Evolutionary conservation across 2,329 filamentous ascomycete species (phyloP).

Genomic region (Alternaria hordeiaustralica): DNA sequence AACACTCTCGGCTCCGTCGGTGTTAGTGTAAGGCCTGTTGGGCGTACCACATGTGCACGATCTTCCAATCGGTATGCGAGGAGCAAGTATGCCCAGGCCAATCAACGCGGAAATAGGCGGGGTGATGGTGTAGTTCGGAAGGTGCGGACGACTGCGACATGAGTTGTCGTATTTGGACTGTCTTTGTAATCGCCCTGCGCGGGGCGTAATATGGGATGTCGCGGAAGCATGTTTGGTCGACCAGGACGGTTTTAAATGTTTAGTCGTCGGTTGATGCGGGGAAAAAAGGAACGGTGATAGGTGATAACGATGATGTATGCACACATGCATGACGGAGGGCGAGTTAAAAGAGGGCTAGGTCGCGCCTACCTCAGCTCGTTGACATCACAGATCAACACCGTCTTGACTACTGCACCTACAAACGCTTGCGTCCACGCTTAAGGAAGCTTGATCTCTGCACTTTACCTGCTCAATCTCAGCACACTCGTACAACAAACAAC

Average conservation of each 20-base stretch:
- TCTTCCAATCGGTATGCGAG: background rate
- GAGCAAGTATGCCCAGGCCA: background rate
- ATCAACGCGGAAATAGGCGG: background rate
- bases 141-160: background rate
- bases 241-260: background rate
- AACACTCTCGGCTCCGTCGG: background rate
- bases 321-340: background rate
- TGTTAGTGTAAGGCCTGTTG: background rate
- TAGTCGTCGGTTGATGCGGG: background rate
- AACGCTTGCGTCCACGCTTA: background rate
- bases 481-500: background rate
- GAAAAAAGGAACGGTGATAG: background rate
- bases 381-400: background rate
- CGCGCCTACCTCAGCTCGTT: background rate
- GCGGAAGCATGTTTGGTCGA: background rate
- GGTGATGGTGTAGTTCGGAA: background rate
- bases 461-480: background rate
- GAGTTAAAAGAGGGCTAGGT: background rate
- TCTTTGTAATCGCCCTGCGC: background rate
- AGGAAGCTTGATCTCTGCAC: background rate
- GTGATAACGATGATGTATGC: slow-evolving; percentile 1
- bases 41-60: background rate
- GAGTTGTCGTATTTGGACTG: background rate
- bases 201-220: background rate
- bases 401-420: background rate